Base-by-base conservation (phyloP, 208 protist genomes). In the Lotmaria passim region DNA sequence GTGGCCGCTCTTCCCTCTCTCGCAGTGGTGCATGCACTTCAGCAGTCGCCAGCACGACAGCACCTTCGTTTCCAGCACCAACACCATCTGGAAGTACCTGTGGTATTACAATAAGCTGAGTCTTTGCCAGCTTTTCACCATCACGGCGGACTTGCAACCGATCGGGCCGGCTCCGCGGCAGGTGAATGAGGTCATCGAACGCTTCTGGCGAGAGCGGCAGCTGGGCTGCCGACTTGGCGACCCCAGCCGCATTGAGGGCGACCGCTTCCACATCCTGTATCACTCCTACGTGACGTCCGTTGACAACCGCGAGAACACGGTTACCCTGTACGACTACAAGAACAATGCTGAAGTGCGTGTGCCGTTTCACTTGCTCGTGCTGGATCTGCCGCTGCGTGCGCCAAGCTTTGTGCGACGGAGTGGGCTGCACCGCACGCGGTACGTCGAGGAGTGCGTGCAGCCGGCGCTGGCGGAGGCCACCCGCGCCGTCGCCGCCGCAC, bases 61-160 rank as follows among this genome's bases (percentile, higher is more conserved):
- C 50, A 93, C 83, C 50, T 96, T 96, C 76, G 74, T 91, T 50
- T 84, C 85, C 2, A 85, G 85, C 28, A 81, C 87, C 46, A 96
- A 96, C 70, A 81, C 85, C 31, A 81, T 96, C 34, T 94, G 83
- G 82, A 77, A 82, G 60, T 96, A 85, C 66, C 68, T 96, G 31
- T 56, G 64, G 26, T 85, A 88, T 56, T 93, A 89, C 62, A 87
- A 85, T 64, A 93, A 93, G 68, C 75, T 91, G 7, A 41, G 41
- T 30, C 62, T 75, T 33, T 91, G 86, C 68, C 74, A 72, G 19
- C 80, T 89, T 53, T 62, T 87, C 17, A 73, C 65, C 31, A 77
- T 89, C 14, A 91, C 82, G 34, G 80, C 91, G 5, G 89, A 96
- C 56, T 33, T 43, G 3, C 65, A 83, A n/a, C 88, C 88, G 34